phyloP scores from a whole-genome alignment of 1,284 basidiomycete genomes.

The Ustilago bromivora region DNA sequence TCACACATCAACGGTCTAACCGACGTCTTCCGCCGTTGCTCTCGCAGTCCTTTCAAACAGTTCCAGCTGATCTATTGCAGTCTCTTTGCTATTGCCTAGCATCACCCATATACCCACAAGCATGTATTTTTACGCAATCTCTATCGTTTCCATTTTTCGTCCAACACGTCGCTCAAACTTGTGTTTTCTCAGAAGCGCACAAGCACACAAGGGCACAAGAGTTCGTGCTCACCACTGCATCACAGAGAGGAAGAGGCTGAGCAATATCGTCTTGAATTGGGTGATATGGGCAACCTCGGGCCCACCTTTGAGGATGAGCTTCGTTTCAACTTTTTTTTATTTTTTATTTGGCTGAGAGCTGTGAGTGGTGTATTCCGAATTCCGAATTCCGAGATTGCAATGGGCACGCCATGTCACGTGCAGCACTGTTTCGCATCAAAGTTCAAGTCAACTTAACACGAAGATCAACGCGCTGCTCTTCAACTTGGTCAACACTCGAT shows the following conservation, averaged over 20 bases:
- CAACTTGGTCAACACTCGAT: background rate
- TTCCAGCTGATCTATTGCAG: background rate
- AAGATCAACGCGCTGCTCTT: constrained; percentile 15
- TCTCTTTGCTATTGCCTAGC: background rate
- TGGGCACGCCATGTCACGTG: background rate
- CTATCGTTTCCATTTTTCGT: background rate
- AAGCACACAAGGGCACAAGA: background rate
- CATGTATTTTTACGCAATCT: constrained; percentile 43
- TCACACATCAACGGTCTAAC: too few species aligned
- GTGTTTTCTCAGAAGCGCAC: background rate
- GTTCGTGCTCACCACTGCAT: too few species aligned
- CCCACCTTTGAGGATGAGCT: background rate
- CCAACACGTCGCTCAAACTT: background rate
- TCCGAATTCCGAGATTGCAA: constrained; percentile 19
- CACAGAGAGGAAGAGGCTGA: too few species aligned
- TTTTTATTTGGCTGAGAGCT: background rate
- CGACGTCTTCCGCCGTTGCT: too few species aligned
- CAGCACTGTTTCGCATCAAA: background rate
- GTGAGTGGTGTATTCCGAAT: constrained; percentile 15
- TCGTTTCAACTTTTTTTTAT: background rate
- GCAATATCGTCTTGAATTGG: too few species aligned
- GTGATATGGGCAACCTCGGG: too few species aligned
- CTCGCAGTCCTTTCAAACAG: background rate
- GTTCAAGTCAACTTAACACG: constrained; percentile 11
- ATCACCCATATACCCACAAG: constrained; percentile 32